Conservation (phyloP, 108 stramenopile species). For the Conticribra guillardii region DNA sequence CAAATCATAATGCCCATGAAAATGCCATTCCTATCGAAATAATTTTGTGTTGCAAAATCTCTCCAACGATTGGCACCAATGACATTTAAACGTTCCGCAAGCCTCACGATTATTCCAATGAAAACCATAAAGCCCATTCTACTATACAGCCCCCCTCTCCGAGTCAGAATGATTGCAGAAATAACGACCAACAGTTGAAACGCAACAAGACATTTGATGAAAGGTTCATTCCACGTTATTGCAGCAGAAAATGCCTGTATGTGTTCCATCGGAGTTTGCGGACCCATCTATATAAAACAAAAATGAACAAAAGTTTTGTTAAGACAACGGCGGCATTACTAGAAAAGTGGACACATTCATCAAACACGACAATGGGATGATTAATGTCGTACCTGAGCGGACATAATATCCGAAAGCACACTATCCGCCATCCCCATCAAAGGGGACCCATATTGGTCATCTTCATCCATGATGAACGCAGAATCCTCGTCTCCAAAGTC, state of each 20-base stretch:
- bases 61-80: constrained; percentile 67
- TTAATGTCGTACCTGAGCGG: constrained; percentile 64
- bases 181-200: constrained; percentile 75
- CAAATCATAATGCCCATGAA: constrained; percentile 85
- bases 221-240: constrained; percentile 84
- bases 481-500: constrained; percentile 20
- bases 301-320: constrained; percentile 8
- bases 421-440: constrained; percentile 81
- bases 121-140: constrained; percentile 70
- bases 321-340: too few relatives aligned
- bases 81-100: constrained; percentile 74
- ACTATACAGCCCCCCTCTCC: constrained; percentile 44
- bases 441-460: constrained; percentile 60
- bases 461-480: constrained; percentile 33
- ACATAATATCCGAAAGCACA: constrained; percentile 78
- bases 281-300: constrained; percentile 39
- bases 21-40: constrained; percentile 87
- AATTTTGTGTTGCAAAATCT: constrained; percentile 87
- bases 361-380: too few relatives aligned
- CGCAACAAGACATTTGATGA: constrained; percentile 61
- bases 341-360: not conserved
- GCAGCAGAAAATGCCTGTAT: constrained; percentile 80
- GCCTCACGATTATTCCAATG: constrained; percentile 65
- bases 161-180: constrained; percentile 45
- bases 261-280: constrained; percentile 71